Evolutionary conservation across 805 yeast genomes (phyloP).

Genomic region (Ogataea degrootiae): DNA sequence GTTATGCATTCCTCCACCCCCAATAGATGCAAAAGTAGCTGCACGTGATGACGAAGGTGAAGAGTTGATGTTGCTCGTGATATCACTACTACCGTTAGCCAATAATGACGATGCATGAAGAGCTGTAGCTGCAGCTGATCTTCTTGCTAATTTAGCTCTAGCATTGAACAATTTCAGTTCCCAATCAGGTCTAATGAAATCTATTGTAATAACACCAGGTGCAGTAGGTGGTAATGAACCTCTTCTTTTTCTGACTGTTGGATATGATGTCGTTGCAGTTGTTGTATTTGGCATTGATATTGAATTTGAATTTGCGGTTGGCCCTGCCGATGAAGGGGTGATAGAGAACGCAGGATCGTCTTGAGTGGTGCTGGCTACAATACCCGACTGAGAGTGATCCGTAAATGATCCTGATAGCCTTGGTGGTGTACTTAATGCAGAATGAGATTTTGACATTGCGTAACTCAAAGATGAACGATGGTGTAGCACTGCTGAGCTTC

Average conservation of each 20-base stretch:
- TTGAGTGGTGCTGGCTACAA: no score
- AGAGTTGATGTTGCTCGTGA: neutral
- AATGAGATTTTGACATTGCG: slow-evolving; percentile 25
- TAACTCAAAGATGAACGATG: slow-evolving; percentile 19
- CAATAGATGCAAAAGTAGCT: neutral
- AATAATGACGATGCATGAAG: slow-evolving; percentile 83
- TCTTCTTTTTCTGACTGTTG: slow-evolving; percentile 32
- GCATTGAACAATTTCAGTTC: slow-evolving; percentile 68
- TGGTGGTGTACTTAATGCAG: slow-evolving; percentile 26
- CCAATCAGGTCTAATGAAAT: slow-evolving; percentile 91
- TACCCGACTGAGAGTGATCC: slow-evolving; percentile 4
- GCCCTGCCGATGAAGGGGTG: neutral
- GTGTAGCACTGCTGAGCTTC: slow-evolving; percentile 1
- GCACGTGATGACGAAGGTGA: no score
- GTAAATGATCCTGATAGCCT: slow-evolving; percentile 8
- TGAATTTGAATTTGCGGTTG: neutral
- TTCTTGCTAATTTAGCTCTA: slow-evolving; percentile 69
- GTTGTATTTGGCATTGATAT: neutral
- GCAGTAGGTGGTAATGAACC: slow-evolving; percentile 63
- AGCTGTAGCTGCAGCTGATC: slow-evolving; percentile 92
- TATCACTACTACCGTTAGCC: neutral
- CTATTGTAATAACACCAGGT: slow-evolving; percentile 72
- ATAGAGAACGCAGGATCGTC: neutral
- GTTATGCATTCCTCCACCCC: neutral
- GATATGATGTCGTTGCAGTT: neutral